Evolutionary conservation across 441 rosid species (phyloP), one percentile per base, ranked within the genome.

Genomic region (Brassica balearica): DNA sequence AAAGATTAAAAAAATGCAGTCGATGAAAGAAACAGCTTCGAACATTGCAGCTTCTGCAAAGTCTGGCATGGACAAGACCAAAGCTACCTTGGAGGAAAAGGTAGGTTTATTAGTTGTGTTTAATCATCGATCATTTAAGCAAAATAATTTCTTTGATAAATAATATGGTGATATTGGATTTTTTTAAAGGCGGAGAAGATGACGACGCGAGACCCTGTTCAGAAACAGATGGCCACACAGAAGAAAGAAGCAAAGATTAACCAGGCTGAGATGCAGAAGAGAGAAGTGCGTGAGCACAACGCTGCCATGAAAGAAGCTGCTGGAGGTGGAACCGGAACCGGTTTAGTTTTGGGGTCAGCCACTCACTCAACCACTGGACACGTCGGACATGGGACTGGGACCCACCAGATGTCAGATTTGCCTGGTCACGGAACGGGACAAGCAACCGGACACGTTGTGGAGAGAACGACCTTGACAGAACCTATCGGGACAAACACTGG

Each of bases 21-120:
- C 91, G 0, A 60, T 72, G 65, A 92, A 84, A 78, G 93, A 89
- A 81, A 68, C 88, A 25, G 94, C 88, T 15, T 79, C 92, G 32
- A 89, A 93, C 78, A 61, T 77, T 4, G 90, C 86, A 17, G 95
- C 96, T 80, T 87, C 96, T 2, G 91, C 97, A 11, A 85, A 75
- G 74, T 77, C 93, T 69, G 93, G 89, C 66, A 69, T 84, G 88
- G 96, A 90, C 70, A 91, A 91, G 82, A 80, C 91, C 83, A 90
- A 84, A 78, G 95, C 96, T 2, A 27, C 84, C 7, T 72, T 84
- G 53, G 84, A 83, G 65, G 92, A 88, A 65, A 87, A 88, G 90
- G 97, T 91, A 72, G 8, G 32, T 4, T 6, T 34, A 20, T 58
- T 32, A 8, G 6, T 19, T 71, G 20, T 56, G 55, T 56, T 46